Evolutionary conservation across 371 early-diverging fungal species (phyloP).

Genomic region (Rhizopus delemar): DNA sequence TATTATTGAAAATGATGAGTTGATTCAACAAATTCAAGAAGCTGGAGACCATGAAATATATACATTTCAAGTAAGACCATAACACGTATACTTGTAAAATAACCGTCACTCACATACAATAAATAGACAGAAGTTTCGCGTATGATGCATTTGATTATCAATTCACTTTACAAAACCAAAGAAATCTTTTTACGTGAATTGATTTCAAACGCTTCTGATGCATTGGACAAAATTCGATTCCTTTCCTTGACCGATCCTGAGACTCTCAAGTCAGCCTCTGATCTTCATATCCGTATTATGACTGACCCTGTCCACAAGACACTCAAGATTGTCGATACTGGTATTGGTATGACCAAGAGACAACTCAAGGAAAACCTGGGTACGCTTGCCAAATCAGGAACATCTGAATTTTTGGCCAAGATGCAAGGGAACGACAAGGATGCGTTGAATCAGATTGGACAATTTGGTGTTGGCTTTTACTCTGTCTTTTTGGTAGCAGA

Average conservation of each 20-base stretch:
- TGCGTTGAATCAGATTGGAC: slow-evolving; percentile 84
- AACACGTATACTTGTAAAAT: background rate
- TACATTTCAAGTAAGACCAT: background rate
- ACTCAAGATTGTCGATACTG: slow-evolving; percentile 88
- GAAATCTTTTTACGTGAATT: slow-evolving; percentile 96
- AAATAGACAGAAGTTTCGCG: slow-evolving; percentile 74
- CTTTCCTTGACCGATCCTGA: slow-evolving; percentile 70
- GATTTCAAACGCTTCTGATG: slow-evolving; percentile 96
- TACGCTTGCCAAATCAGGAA: slow-evolving; percentile 92
- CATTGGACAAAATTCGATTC: slow-evolving; percentile 92
- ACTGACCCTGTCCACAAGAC: slow-evolving; percentile 68
- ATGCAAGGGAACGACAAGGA: slow-evolving; percentile 61
- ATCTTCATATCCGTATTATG: slow-evolving; percentile 75
- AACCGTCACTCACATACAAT: background rate
- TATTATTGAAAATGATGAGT: background rate
- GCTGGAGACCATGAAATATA: slow-evolving; percentile 1
- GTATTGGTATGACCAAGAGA: slow-evolving; percentile 95
- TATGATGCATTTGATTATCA: slow-evolving; percentile 91
- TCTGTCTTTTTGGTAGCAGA: slow-evolving; percentile 94
- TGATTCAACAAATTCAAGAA: background rate
- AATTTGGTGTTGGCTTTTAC: slow-evolving; percentile 99
- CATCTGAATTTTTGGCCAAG: slow-evolving; percentile 79
- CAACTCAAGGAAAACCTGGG: slow-evolving; percentile 93
- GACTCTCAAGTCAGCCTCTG: slow-evolving; percentile 54
- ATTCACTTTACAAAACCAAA: slow-evolving; percentile 80